Conservation (phyloP, 1,284 basidiomycete species). For the Laetiporus sulphureus region DNA sequence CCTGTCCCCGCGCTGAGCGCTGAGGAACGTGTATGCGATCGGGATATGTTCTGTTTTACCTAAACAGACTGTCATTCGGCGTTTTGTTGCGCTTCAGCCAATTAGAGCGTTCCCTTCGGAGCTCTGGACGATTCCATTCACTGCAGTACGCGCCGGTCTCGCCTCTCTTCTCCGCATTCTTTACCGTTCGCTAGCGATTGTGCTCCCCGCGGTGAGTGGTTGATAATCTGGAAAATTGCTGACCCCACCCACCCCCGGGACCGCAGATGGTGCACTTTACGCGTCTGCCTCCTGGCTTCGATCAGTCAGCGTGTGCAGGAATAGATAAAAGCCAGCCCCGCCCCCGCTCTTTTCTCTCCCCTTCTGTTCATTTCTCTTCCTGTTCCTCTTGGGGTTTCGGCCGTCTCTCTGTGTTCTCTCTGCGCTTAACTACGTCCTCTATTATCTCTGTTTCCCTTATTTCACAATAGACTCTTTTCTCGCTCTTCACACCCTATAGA, state of each 20-base stretch:
- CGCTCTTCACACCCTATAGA: not conserved
- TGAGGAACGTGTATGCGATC: not conserved
- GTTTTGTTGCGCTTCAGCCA: not conserved
- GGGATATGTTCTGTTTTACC: not conserved
- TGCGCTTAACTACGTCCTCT: no score
- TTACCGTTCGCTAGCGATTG: no score
- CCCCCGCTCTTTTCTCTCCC: not conserved
- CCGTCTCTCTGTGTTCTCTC: not conserved
- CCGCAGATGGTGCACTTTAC: not conserved
- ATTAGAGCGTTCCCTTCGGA: no score
- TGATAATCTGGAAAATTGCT: not conserved
- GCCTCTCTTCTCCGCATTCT: not conserved
- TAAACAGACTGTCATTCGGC: not conserved
- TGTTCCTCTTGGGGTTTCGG: constrained; percentile 3
- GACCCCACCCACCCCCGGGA: not conserved
- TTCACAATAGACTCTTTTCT: no score
- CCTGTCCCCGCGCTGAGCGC: no score
- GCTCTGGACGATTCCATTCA: no score
- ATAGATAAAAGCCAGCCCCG: not conserved
- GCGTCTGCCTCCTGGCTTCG: not conserved
- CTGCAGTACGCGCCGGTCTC: no score
- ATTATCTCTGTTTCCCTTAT: no score
- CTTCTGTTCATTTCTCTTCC: constrained; percentile 1
- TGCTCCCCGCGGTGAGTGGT: no score
- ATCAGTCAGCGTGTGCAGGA: not conserved